A percentile compares a stretch with the other conserved stretches of the same genome.
Conservation (phyloP, 345 rosid genomes). For the Eucalyptus globulus region DNA sequence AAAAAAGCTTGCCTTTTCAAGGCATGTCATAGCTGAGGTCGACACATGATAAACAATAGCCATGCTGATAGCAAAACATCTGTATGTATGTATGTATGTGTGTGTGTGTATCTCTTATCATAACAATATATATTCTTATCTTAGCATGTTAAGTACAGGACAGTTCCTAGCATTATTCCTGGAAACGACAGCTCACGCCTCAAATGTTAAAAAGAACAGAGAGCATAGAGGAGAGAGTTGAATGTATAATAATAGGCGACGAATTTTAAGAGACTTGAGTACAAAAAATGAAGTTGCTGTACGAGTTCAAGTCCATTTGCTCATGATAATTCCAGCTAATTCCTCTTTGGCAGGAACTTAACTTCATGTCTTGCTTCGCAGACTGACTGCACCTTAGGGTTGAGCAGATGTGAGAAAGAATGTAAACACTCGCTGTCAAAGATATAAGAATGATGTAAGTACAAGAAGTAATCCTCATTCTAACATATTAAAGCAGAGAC, state of each 20-base stretch:
- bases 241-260: not conserved
- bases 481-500: not conserved
- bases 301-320: not conserved
- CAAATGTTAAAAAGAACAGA: not conserved
- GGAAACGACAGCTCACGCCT: not conserved
- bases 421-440: not conserved
- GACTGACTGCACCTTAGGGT: not conserved
- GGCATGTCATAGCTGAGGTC: not conserved
- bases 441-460: not conserved
- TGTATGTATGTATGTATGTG: rapidly evolving
- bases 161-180: not conserved
- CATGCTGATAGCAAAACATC: not conserved
- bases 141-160: not conserved
- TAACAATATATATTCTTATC: not conserved
- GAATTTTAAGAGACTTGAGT: not conserved
- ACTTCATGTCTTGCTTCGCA: not conserved
- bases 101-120: not conserved
- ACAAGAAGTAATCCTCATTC: not conserved
- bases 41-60: not conserved
- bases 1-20: not conserved
- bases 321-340: not conserved
- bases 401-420: not conserved
- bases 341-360: not conserved
- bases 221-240: not conserved
- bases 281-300: not conserved